Evolutionary conservation across 768 basidiomycete genomes (phyloP).

Genomic region (Russula earlei): DNA sequence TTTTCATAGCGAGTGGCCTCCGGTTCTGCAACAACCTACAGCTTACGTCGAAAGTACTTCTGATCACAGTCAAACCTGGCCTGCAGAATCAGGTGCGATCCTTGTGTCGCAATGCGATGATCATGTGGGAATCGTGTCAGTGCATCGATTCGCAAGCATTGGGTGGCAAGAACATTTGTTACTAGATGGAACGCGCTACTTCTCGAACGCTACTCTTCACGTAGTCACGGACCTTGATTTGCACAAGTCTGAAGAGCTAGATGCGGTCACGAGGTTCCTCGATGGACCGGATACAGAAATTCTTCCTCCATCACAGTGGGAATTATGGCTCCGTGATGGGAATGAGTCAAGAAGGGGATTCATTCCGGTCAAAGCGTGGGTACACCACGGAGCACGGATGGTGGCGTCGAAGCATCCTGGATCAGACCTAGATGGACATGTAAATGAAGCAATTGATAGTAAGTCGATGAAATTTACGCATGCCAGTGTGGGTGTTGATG

Average conservation of each 20-base stretch:
- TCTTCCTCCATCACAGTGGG: slow-evolving; percentile 36
- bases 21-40: slow-evolving; percentile 36
- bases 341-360: slow-evolving; percentile 27
- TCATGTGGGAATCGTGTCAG: slow-evolving; percentile 20
- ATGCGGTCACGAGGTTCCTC: slow-evolving; percentile 39
- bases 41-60: slow-evolving; percentile 20
- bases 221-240: slow-evolving; percentile 64
- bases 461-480: too few species aligned
- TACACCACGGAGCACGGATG: slow-evolving; percentile 52
- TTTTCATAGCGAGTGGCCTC: slow-evolving; percentile 38
- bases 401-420: slow-evolving; percentile 30
- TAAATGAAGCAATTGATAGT: too few species aligned
- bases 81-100: slow-evolving; percentile 9
- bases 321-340: slow-evolving; percentile 51
- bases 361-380: slow-evolving; percentile 43
- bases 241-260: slow-evolving; percentile 40
- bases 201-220: slow-evolving; percentile 49
- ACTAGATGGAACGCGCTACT: slow-evolving; percentile 63
- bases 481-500: too few species aligned
- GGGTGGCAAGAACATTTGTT: slow-evolving; percentile 71
- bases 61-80: slow-evolving; percentile 9
- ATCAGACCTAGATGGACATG: too few species aligned
- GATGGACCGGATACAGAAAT: slow-evolving; percentile 26
- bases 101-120: slow-evolving; percentile 19
- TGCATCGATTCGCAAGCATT: too few species aligned